These are phyloP conservation scores for Meyerozyma elateridarum DNA, from an alignment of 1,139 yeast genomes.

Conservation along the genomic window DNA sequence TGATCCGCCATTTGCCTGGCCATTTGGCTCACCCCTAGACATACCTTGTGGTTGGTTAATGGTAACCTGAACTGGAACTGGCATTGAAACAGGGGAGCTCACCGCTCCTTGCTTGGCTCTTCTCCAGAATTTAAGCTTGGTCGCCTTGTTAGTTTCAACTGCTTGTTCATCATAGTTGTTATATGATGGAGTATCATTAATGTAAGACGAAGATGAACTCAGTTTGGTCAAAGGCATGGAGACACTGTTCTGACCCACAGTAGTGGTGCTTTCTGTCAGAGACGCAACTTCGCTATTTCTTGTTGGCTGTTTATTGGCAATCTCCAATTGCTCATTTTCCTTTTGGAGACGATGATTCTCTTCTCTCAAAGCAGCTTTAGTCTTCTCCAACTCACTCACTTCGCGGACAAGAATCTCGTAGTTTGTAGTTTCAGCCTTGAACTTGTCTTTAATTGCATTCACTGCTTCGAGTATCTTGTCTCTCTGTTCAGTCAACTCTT, in stretches of 20 bases:
- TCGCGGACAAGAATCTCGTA: constrained; percentile 28
- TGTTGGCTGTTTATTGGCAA: constrained; percentile 3
- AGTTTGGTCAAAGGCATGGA: constrained; percentile 10
- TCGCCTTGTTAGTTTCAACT: constrained; percentile 40
- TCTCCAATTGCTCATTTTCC: constrained; percentile 21
- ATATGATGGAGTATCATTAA: constrained; percentile 15
- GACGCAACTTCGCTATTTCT: constrained; percentile 1
- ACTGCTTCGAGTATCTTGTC: constrained; percentile 24
- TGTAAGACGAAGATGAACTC: constrained; percentile 13
- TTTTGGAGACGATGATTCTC: constrained; percentile 22
- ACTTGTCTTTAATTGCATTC: constrained; percentile 20
- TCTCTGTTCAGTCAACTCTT: constrained; percentile 27
- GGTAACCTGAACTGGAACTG: constrained; percentile 1
- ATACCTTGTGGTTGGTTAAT: background rate
- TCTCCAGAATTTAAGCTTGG: constrained; percentile 52
- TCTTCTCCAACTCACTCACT: constrained; percentile 23
- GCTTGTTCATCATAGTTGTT: constrained; percentile 22
- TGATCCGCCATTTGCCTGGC: background rate
- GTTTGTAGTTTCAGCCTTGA: constrained; percentile 20
- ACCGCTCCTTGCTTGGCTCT: constrained; percentile 34
- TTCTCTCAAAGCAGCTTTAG: constrained; percentile 22
- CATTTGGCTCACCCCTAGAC: background rate
- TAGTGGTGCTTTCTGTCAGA: constrained; percentile 1
- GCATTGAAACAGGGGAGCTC: background rate
- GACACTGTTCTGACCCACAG: constrained; percentile 8